Percentiles rank a stretch among this genome's conserved stretches.
These are phyloP conservation scores for Pelargonium citronellum DNA, from an alignment of 441 rosid genomes.

Conservation along the genomic window DNA sequence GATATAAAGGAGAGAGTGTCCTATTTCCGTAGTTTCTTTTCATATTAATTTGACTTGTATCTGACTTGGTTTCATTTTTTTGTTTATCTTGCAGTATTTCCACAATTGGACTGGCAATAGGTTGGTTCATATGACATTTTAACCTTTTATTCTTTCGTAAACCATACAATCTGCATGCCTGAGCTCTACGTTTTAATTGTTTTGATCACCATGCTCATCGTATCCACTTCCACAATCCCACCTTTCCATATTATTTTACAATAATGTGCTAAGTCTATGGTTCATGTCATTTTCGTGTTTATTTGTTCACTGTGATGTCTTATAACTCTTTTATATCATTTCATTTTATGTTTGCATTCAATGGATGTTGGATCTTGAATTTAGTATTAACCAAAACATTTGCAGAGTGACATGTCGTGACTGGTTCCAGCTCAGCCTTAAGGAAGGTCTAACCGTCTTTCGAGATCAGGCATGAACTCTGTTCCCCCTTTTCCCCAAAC, in stretches of 20 bases:
- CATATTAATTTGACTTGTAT: constrained; percentile 14
- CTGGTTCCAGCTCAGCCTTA: constrained; percentile 98
- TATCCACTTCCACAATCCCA: not conserved
- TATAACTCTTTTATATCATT: not conserved
- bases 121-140: constrained; percentile 34
- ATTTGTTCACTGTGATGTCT: not conserved
- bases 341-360: not conserved
- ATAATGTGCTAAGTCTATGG: not conserved
- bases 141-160: not conserved
- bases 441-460: constrained; percentile 98
- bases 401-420: constrained; percentile 97
- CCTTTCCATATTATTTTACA: not conserved
- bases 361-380: not conserved
- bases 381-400: constrained; percentile 17
- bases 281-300: not conserved
- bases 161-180: not conserved
- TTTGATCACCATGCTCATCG: not conserved
- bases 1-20: constrained; percentile 4
- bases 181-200: not conserved
- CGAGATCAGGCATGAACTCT: constrained; percentile 62
- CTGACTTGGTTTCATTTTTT: constrained; percentile 25
- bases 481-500: not conserved
- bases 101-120: constrained; percentile 99
- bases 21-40: constrained; percentile 7
- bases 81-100: constrained; percentile 66